Evolutionary conservation across 1,139 yeast genomes (phyloP), one percentile per base, ranked within the genome.

Genomic region (Kodamaea plutei): DNA sequence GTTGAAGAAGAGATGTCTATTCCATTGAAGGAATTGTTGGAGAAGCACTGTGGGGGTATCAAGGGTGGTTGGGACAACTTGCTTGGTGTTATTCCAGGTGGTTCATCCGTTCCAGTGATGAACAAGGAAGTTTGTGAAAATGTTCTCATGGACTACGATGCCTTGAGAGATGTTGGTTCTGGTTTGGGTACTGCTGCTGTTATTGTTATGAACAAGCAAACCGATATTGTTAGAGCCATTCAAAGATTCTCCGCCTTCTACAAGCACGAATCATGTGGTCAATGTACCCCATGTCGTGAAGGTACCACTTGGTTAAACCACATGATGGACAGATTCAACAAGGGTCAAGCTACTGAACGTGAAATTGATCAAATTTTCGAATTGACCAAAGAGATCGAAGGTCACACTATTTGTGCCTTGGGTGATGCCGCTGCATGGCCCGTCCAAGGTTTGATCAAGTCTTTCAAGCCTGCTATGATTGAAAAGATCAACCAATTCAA

Each of bases 381-480:
- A 61, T 74, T 84, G 45, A 79, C 89, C 40, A 82, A 84, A 64
- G 85, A 83, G 56, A 76, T 84, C 46, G 94, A 84, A 61, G 94
- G 93, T 32, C 95, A 84, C 63, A 84, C 94, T 35, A 84, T 84
- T 50, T 84, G 95, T 65, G 95, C 93, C 17, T 69, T 84, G 49
- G 95, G 95, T 40, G 95, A 84, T 58, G 95, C 95, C 24, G 88
- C 94, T 38, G 89, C 93, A 27, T 84, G 95, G 95, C 95, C 95
- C 30, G 71, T 84, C 38, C 95, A 84, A 64, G 95, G 95, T 37
- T 73, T 84, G 46, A 81, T 84, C 47, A 79, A 80, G 54, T 79
- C 84, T 46, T 84, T 84, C 71, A 75, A 85, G 56, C 94, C 94
- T 5, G 76, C 78, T 40, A 76, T 84, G 75, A 79, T 78, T 47